Evolutionary conservation across 2,329 filamentous ascomycete species (phyloP), one percentile per base, ranked within the genome.

Genomic region (Aspergillus piperis): DNA sequence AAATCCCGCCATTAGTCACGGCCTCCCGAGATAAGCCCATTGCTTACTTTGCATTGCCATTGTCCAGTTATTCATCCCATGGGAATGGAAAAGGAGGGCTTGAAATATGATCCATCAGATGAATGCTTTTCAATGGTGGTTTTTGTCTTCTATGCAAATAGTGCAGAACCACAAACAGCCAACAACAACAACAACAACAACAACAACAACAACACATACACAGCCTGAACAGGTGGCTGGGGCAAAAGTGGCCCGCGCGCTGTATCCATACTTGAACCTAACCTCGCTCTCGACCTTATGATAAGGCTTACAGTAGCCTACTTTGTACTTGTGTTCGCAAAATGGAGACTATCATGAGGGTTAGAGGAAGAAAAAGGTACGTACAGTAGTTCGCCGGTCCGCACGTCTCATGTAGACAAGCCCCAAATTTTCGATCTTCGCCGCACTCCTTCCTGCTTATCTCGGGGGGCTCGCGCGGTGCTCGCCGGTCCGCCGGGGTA

Each of bases 401-500:
- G n/a, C 25, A 50, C 11, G 27, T 17, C 15, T 50, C 47, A 50
- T 10, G 8, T 50, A 50, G 30, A 50, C 47, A 50, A 32, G 47
- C n/a, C 25, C 47, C 47, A 50, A 36, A 50, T 32, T 32, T 49
- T 49, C 44, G 44, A 49, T 30, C 44, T 49, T 49, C 44, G 44
- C 21, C 47, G 47, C 47, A 7, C 7, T 17, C 25, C 47, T 19
- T 44, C 23, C 25, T 21, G n/a, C 39, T 47, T 55, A 55, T 55
- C 53, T 55, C 39, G 25, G 42, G 11, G 11, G n/a, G 53, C 23
- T 47, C 8, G 39, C 17, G 27, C 39, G 53, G 53, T n/a, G 30
- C 15, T 55, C 53, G 53, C 53, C 53, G 53, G 39, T 55, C 39
- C 39, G 53, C 53, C 53, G 53, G 53, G 39, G 21, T 41, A 55